A percentile compares a stretch with the other conserved stretches of the same genome.
These are phyloP conservation scores for Biscutella auriculata DNA, from an alignment of 441 rosid species.

Conservation along the genomic window DNA sequence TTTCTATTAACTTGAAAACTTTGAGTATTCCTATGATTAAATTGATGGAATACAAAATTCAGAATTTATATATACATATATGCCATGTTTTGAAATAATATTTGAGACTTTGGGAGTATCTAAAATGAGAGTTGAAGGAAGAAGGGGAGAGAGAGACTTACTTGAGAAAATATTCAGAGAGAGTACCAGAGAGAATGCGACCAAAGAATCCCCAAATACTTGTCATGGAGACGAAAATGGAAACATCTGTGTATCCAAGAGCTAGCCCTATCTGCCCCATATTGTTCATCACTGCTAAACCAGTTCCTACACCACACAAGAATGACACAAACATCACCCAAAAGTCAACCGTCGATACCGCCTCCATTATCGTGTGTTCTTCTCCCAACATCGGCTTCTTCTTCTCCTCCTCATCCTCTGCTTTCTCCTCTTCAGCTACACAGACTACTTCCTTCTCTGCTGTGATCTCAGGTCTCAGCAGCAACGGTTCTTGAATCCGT, in stretches of 20 bases:
- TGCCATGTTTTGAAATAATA: no score
- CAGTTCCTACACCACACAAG: slow-evolving; percentile 82
- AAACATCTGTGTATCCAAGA: slow-evolving; percentile 72
- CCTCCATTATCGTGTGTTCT: slow-evolving; percentile 68
- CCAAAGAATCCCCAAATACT: slow-evolving; percentile 95
- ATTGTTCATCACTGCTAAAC: slow-evolving; percentile 78
- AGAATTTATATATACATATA: no score
- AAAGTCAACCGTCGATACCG: slow-evolving; percentile 51
- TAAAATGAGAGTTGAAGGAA: no score
- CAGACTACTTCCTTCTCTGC: background rate
- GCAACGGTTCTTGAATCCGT: slow-evolving; percentile 33
- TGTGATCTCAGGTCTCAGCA: slow-evolving; percentile 18
- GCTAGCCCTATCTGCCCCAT: slow-evolving; percentile 88
- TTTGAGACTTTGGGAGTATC: no score
- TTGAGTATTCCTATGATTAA: no score
- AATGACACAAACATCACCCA: slow-evolving; percentile 81
- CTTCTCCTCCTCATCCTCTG: slow-evolving; percentile 2
- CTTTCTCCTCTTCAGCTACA: slow-evolving; percentile 9
- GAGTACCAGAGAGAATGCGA: slow-evolving; percentile 62
- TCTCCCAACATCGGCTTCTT: slow-evolving; percentile 57
- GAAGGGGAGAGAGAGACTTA: no score
- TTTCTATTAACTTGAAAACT: no score
- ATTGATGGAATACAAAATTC: no score
- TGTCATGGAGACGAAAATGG: slow-evolving; percentile 65
- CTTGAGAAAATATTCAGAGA: slow-evolving; percentile 71